A percentile compares a stretch with the other conserved stretches of the same genome.
Conservation (phyloP, 2,329 filamentous ascomycete species). For the Sporothrix inflata region DNA sequence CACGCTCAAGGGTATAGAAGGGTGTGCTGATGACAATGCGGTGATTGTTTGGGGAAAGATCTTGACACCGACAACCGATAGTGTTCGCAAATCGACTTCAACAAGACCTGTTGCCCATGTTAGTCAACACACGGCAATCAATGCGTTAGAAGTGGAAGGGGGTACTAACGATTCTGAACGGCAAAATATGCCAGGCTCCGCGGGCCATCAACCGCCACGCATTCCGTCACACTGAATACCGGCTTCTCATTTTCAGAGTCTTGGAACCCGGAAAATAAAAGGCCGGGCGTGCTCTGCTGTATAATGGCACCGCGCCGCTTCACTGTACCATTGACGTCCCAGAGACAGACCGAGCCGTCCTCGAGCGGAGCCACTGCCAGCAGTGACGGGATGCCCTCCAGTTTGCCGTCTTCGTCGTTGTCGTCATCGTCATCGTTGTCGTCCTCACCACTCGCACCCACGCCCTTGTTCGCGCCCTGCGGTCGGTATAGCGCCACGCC, state of each 20-base stretch:
- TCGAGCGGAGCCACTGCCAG: slow-evolving; percentile 77
- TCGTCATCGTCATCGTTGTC: neutral
- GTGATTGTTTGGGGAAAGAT: slow-evolving; percentile 83
- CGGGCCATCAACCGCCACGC: slow-evolving; percentile 75
- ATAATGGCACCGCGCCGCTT: slow-evolving; percentile 64
- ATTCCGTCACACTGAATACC: slow-evolving; percentile 74
- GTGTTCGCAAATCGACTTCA: slow-evolving; percentile 77
- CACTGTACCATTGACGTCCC: slow-evolving; percentile 69
- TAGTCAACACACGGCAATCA: slow-evolving; percentile 36
- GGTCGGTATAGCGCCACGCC: slow-evolving; percentile 71
- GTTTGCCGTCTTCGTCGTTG: neutral
- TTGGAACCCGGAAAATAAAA: slow-evolving; percentile 63
- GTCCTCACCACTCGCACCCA: neutral
- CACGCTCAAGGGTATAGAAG: slow-evolving; percentile 74
- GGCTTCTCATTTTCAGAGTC: slow-evolving; percentile 51
- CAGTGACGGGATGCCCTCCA: slow-evolving; percentile 44
- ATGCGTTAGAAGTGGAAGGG: neutral
- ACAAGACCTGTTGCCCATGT: slow-evolving; percentile 59
- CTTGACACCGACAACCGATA: slow-evolving; percentile 69
- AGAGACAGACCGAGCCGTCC: slow-evolving; percentile 84
- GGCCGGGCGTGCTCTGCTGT: slow-evolving; percentile 65
- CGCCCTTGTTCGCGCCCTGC: slow-evolving; percentile 43
- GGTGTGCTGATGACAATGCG: slow-evolving; percentile 71
- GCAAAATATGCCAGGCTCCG: slow-evolving; percentile 76
- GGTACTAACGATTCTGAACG: slow-evolving; percentile 61